A percentile compares a stretch with the other conserved stretches of the same genome.
These are phyloP conservation scores for Laguncularia racemosa DNA, from an alignment of 345 rosid genomes.

Conservation along the genomic window DNA sequence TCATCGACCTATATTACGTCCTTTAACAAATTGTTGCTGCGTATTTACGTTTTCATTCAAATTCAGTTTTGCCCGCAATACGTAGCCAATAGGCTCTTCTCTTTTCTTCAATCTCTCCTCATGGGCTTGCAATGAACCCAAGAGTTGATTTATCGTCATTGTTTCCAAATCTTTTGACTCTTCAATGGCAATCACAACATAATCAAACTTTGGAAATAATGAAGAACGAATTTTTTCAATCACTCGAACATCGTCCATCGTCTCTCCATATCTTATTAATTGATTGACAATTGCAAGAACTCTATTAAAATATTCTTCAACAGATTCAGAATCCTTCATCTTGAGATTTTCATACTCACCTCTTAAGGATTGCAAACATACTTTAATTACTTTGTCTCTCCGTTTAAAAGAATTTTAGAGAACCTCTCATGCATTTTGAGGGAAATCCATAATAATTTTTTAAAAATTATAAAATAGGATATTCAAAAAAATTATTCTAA, in stretches of 20 bases:
- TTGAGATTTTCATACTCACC: neutral
- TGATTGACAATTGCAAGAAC: neutral
- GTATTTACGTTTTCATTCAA: neutral
- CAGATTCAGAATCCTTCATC: neutral
- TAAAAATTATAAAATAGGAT: too few relatives aligned
- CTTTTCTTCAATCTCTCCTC: neutral
- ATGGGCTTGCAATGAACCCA: conserved; percentile 8
- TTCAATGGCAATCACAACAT: conserved; percentile 4
- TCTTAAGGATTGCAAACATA: conserved; percentile 3
- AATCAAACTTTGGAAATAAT: conserved; percentile 3
- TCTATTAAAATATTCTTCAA: neutral
- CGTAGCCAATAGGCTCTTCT: conserved; percentile 2
- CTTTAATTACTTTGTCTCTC: conserved; percentile 8
- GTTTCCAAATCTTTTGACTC: conserved; percentile 4
- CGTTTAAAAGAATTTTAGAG: too few relatives aligned
- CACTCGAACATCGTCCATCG: neutral
- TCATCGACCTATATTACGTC: neutral
- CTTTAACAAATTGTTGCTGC: neutral
- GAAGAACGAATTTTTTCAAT: conserved; percentile 4
- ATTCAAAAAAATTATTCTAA: too few relatives aligned
- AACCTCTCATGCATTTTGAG: too few relatives aligned
- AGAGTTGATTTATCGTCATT: neutral
- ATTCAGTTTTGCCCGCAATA: neutral
- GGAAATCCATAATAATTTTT: too few relatives aligned
- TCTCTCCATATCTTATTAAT: conserved; percentile 6